Evolutionary conservation across 106 monocot genomes (phyloP).

Genomic region (Cymbidium sinense): DNA sequence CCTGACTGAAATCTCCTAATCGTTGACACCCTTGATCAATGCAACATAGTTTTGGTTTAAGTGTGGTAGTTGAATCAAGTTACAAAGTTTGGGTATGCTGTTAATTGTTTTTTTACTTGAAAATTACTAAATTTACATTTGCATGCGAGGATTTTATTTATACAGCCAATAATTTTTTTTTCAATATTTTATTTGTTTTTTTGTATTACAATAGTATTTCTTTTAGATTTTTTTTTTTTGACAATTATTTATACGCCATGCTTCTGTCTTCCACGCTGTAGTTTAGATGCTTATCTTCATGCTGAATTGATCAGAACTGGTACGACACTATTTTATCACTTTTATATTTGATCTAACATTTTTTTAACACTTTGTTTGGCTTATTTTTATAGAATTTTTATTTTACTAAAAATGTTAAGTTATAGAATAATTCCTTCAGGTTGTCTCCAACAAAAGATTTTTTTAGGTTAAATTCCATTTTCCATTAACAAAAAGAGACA

Average conservation of each 20-base stretch:
- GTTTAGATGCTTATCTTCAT: not conserved
- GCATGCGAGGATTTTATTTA: not conserved
- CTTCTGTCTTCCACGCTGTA: not conserved
- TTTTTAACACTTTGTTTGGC: not conserved
- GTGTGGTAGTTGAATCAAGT: not conserved
- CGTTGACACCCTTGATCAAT: not conserved
- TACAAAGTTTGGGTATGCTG: not conserved
- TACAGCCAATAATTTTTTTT: not conserved
- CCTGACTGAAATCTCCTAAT: not conserved
- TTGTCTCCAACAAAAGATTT: not conserved
- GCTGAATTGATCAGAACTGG: not conserved
- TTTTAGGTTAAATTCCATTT: not conserved
- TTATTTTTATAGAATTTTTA: not conserved
- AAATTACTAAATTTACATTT: not conserved
- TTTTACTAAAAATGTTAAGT: not conserved
- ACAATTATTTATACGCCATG: not conserved
- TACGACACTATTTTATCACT: not conserved
- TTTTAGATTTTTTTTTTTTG: not conserved
- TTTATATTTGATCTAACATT: not conserved
- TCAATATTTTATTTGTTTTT: not conserved
- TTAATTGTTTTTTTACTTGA: not conserved
- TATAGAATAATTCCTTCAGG: not conserved
- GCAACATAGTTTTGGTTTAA: not conserved
- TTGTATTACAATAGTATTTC: not conserved
- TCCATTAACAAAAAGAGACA: not conserved